Evolutionary conservation across 2,329 filamentous ascomycete species (phyloP).

Genomic region (Trematosphaeria pertusa): DNA sequence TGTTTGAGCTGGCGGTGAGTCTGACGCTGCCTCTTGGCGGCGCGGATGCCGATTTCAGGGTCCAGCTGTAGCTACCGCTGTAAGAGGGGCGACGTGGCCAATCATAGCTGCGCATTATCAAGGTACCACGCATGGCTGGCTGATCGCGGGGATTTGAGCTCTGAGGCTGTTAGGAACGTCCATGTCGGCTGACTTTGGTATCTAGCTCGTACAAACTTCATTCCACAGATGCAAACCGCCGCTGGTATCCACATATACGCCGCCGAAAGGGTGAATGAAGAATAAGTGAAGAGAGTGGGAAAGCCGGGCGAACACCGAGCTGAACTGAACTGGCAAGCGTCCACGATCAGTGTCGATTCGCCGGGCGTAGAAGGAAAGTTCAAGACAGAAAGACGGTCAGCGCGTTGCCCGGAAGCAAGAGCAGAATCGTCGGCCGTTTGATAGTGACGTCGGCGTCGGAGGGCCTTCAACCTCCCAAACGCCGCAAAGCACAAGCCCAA

Average conservation of each 20-base stretch:
- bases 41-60: slow-evolving; percentile 32
- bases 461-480: background rate
- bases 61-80: slow-evolving; percentile 29
- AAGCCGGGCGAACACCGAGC: background rate
- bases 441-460: background rate
- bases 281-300: background rate
- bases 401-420: background rate
- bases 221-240: too few species aligned
- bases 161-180: too few species aligned
- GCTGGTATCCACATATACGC: too few species aligned
- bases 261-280: background rate
- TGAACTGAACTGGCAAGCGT: too few species aligned
- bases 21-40: slow-evolving; percentile 15
- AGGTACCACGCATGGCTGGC: slow-evolving; percentile 24
- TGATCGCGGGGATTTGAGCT: slow-evolving; percentile 8
- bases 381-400: too few species aligned
- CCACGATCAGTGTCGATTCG: too few species aligned
- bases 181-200: too few species aligned
- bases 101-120: slow-evolving; percentile 26
- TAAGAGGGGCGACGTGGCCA: slow-evolving; percentile 23
- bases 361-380: too few species aligned
- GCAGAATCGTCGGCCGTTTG: background rate
- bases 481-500: too few species aligned
- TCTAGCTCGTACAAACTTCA: too few species aligned
- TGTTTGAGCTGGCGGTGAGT: slow-evolving; percentile 35